These are phyloP conservation scores for Zymoseptoria tritici DNA, from an alignment of 2,329 filamentous ascomycete genomes.

Conservation along the genomic window DNA sequence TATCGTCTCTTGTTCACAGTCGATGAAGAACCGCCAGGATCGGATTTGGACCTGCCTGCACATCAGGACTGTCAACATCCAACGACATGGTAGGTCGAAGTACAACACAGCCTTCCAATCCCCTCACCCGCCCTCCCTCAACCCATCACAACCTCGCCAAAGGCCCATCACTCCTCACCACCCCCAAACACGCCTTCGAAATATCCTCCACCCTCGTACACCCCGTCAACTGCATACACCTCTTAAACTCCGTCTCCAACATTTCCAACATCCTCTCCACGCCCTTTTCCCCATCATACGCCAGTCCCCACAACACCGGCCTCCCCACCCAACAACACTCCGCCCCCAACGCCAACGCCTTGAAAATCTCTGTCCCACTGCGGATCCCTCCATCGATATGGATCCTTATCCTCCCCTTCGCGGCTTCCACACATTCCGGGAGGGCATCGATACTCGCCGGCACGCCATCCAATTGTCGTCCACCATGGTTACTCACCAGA, in stretches of 20 bases:
- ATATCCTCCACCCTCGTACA: conserved; percentile 31
- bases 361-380: conserved; percentile 51
- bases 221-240: conserved; percentile 33
- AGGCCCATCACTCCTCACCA: conserved; percentile 27
- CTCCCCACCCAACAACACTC: conserved; percentile 44
- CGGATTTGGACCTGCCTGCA: too few relatives aligned
- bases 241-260: conserved; percentile 31
- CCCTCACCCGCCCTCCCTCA: too few relatives aligned
- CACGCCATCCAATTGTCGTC: conserved; percentile 50
- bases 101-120: not conserved
- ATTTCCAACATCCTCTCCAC: conserved; percentile 39
- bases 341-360: conserved; percentile 47
- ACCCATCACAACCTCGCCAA: conserved; percentile 25
- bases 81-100: too few relatives aligned
- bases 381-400: conserved; percentile 56
- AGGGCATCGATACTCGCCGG: conserved; percentile 46
- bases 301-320: conserved; percentile 44
- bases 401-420: conserved; percentile 45
- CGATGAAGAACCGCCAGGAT: too few relatives aligned
- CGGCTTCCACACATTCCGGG: conserved; percentile 33
- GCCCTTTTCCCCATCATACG: conserved; percentile 34
- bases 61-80: too few relatives aligned
- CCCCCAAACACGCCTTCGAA: conserved; percentile 26
- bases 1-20: too few relatives aligned
- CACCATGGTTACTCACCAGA: conserved; percentile 47